These are phyloP conservation scores for Scalesia atractyloides DNA, from an alignment of 129 eudicot species.

Conservation along the genomic window DNA sequence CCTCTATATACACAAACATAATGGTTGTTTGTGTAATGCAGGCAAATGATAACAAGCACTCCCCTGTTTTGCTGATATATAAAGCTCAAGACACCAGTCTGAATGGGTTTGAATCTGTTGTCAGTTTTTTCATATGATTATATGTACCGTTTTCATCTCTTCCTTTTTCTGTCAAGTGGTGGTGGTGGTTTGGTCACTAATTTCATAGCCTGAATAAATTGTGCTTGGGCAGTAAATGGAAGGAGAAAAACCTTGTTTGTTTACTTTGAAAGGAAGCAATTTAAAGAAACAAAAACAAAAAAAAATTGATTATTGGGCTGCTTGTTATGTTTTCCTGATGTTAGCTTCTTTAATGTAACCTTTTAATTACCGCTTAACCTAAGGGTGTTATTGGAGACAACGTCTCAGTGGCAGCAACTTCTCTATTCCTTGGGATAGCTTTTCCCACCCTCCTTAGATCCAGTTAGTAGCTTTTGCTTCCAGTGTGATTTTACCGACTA, in stretches of 20 bases:
- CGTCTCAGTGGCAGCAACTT: no score
- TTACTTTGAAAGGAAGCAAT: slow-evolving; percentile 20
- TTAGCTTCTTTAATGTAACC: no score
- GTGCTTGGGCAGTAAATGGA: slow-evolving; percentile 3
- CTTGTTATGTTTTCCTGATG: no score
- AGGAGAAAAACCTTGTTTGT: slow-evolving; percentile 6
- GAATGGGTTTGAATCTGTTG: slow-evolving; percentile 10
- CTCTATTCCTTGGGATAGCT: no score
- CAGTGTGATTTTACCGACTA: no score
- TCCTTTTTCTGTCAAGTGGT: not conserved
- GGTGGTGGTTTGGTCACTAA: slow-evolving; percentile 4
- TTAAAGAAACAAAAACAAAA: not conserved
- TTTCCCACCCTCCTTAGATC: no score
- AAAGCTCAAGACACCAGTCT: not conserved
- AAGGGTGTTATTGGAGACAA: no score
- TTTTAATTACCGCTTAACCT: no score
- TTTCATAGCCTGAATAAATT: slow-evolving; percentile 15
- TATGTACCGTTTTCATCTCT: slow-evolving; percentile 19
- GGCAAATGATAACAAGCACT: slow-evolving; percentile 18
- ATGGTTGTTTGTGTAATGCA: slow-evolving; percentile 23
- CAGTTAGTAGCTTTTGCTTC: no score
- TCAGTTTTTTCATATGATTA: slow-evolving; percentile 19
- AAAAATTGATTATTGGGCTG: no score
- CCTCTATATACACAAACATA: not conserved
- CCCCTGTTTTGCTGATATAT: not conserved